Evolutionary conservation across 108 stramenopile genomes (phyloP), one percentile per base, ranked within the genome.

Genomic region (Skeletonema potamos): DNA sequence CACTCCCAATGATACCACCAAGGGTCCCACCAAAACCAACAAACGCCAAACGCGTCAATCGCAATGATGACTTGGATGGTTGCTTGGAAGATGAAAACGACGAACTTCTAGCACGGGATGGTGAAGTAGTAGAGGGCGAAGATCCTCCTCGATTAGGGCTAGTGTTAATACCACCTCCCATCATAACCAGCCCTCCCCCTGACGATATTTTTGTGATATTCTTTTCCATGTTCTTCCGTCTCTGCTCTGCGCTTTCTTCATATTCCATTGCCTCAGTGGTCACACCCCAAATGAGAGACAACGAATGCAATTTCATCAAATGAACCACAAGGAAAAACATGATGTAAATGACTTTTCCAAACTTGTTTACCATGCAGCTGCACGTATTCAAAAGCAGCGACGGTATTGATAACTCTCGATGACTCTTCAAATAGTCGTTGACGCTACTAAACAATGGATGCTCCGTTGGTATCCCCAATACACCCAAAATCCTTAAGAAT

Each of bases 201-300:
- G 65, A 73, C 4, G 58, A 12, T 54, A 43, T 33, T 10, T 27
- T 62, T 39, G 48, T 24, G 13, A 20, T 34, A 55, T 37, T 70
- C 70, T 61, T 61, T 75, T 62, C 64, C 72, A 62, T 68, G 27
- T 57, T 70, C 57, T 58, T 27, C 4, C 66, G 33, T 27, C 71
- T 64, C 61, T 70, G 84, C 85, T 77, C 87, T 43, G 89, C 89
- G 11, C 77, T 80, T 62, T 96, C 91, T 83, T 96, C 92, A 51
- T 92, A 96, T 70, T 93, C 95, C 95, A 96, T 93, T 15, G 92
- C 95, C 82, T 96, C 92, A 7, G 82, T 86, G 13, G 92, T 92
- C 26, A 96, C 95, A 4, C 92, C 95, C 95, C 95, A 96, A 17
- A 93, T 89, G 15, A 96, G 65, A 13, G 83, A 84, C 11, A 90